Conservation (phyloP, 371 early-diverging fungal species). For the Gilbertella persicaria region DNA sequence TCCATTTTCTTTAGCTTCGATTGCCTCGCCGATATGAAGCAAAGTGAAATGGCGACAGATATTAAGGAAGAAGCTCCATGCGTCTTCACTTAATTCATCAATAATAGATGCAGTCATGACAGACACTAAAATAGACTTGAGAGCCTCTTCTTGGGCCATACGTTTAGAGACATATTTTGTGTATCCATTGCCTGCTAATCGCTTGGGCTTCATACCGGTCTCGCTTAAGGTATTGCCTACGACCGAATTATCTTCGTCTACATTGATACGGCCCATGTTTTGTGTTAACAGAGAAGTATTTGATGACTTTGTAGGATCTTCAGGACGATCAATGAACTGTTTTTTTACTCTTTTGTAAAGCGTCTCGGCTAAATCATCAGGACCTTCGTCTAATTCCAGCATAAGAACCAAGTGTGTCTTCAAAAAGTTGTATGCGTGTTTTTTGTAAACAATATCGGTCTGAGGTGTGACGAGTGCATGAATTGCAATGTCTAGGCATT, state of each 20-base stretch:
- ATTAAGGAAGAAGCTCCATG: constrained; percentile 66
- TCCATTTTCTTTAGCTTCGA: constrained; percentile 59
- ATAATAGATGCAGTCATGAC: constrained; percentile 70
- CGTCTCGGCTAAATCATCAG: constrained; percentile 48
- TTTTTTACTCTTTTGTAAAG: constrained; percentile 44
- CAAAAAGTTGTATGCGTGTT: constrained; percentile 75
- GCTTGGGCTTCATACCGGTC: constrained; percentile 42
- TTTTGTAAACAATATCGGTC: constrained; percentile 53
- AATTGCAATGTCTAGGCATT: constrained; percentile 56
- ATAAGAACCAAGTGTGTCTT: constrained; percentile 71
- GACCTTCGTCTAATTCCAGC: constrained; percentile 68
- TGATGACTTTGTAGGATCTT: not conserved
- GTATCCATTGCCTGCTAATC: constrained; percentile 43
- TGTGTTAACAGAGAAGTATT: constrained; percentile 1
- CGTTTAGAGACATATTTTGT: constrained; percentile 52
- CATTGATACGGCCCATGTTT: constrained; percentile 9
- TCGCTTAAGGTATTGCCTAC: constrained; percentile 38
- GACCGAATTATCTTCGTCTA: constrained; percentile 38
- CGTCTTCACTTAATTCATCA: constrained; percentile 65
- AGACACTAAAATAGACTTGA: constrained; percentile 64
- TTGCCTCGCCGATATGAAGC: constrained; percentile 67
- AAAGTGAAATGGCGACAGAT: constrained; percentile 78
- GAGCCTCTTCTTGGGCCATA: constrained; percentile 67
- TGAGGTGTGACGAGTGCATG: constrained; percentile 57
- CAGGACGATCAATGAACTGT: constrained; percentile 20